A percentile compares a stretch with the other conserved stretches of the same genome.
These are phyloP conservation scores for Colletotrichum tropicicola DNA, from an alignment of 2,329 filamentous ascomycete species.

Conservation along the genomic window DNA sequence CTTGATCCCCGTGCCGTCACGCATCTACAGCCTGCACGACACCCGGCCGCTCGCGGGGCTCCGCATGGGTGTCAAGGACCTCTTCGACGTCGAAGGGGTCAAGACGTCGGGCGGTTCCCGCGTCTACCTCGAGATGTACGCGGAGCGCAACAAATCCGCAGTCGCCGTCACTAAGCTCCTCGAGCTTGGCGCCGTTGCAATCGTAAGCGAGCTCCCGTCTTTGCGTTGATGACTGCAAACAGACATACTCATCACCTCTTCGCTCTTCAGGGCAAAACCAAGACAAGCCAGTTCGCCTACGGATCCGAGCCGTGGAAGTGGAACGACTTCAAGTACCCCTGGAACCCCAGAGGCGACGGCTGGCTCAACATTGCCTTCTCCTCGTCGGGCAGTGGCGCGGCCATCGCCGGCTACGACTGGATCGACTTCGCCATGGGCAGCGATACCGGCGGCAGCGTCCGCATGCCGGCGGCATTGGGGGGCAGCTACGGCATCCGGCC, in stretches of 20 bases:
- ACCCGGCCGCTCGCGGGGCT: slow-evolving; percentile 6
- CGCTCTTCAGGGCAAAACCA: background rate
- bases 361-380: slow-evolving; percentile 43
- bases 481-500: slow-evolving; percentile 30
- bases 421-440: slow-evolving; percentile 44
- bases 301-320: background rate
- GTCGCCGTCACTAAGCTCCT: background rate
- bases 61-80: slow-evolving; percentile 13
- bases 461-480: slow-evolving; percentile 20
- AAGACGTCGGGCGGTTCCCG: slow-evolving; percentile 2
- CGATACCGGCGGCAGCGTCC: slow-evolving; percentile 30
- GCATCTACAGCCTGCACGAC: background rate
- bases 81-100: slow-evolving; percentile 6
- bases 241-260: too few species aligned
- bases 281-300: slow-evolving; percentile 2
- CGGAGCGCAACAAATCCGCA: background rate
- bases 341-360: slow-evolving; percentile 47
- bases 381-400: slow-evolving; percentile 48
- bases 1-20: background rate
- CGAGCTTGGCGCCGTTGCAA: slow-evolving; percentile 8
- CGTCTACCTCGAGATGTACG: background rate
- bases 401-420: slow-evolving; percentile 52
- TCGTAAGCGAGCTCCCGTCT: background rate
- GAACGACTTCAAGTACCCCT: slow-evolving; percentile 43
- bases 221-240: background rate